Evolutionary conservation across 345 rosid genomes (phyloP).

Genomic region (Eucalyptus microcorys): DNA sequence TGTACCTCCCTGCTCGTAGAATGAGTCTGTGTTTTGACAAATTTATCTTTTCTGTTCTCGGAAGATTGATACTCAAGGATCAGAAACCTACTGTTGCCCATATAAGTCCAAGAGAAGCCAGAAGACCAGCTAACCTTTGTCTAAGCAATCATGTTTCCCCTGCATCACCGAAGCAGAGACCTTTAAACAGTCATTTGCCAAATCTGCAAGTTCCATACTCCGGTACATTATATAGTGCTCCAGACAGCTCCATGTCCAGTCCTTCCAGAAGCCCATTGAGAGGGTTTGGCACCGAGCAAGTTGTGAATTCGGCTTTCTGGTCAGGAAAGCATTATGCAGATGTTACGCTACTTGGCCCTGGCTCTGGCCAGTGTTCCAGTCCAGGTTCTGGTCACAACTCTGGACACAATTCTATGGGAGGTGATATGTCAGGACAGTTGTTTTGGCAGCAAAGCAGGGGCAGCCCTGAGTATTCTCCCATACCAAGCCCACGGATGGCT

Average conservation of each 20-base stretch:
- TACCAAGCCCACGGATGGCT: slow-evolving; percentile 91
- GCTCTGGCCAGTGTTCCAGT: slow-evolving; percentile 98
- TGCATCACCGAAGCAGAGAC: slow-evolving; percentile 56
- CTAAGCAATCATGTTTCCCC: slow-evolving; percentile 39
- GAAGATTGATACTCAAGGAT: slow-evolving; percentile 44
- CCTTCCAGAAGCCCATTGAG: slow-evolving; percentile 97
- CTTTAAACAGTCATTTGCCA: slow-evolving; percentile 40
- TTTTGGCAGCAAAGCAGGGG: slow-evolving; percentile 94
- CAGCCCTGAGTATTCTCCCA: slow-evolving; percentile 95
- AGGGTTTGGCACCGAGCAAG: slow-evolving; percentile 57
- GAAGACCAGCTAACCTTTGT: slow-evolving; percentile 43
- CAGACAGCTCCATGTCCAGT: slow-evolving; percentile 95
- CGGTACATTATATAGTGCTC: slow-evolving; percentile 66
- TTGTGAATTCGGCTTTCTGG: slow-evolving; percentile 53
- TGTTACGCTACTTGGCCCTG: slow-evolving; percentile 67
- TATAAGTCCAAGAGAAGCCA: slow-evolving; percentile 41
- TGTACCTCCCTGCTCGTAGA: background rate
- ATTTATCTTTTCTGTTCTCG: background rate
- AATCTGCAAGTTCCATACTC: slow-evolving; percentile 60
- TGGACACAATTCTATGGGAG: slow-evolving; percentile 92
- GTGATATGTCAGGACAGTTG: slow-evolving; percentile 76
- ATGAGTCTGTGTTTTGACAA: background rate
- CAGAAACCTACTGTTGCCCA: slow-evolving; percentile 17
- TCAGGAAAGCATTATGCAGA: slow-evolving; percentile 67
- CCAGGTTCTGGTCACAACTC: slow-evolving; percentile 97